Evolutionary conservation across 805 yeast species (phyloP).

Genomic region (Pichia cabralensis): DNA sequence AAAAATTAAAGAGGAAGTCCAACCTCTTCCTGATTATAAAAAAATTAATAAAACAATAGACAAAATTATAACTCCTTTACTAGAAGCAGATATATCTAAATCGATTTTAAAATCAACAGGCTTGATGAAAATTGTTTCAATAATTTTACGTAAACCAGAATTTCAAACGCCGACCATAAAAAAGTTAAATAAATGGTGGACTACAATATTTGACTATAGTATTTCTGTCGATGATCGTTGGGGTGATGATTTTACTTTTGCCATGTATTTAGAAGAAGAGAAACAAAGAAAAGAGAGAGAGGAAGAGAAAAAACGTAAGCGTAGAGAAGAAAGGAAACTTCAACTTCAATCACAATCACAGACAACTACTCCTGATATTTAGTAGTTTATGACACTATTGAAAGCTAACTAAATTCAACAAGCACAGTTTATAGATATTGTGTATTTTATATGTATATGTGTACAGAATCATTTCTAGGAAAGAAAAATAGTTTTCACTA

Average conservation of each 20-base stretch:
- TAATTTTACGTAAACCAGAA: conserved; percentile 30
- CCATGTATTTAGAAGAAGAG: conserved; percentile 14
- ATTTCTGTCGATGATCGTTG: conserved; percentile 23
- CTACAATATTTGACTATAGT: conserved; percentile 18
- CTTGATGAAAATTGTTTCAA: conserved; percentile 24
- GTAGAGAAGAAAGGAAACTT: conserved; percentile 12
- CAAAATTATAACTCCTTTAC: conserved; percentile 17
- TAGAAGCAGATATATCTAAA: conserved; percentile 17
- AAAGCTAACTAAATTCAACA: too few relatives aligned
- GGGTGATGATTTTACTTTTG: conserved; percentile 19
- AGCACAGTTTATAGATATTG: too few relatives aligned
- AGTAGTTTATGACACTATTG: too few relatives aligned
- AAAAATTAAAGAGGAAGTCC: too few relatives aligned
- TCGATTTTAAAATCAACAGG: conserved; percentile 25
- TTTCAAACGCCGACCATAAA: conserved; percentile 12
- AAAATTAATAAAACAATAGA: conserved; percentile 14
- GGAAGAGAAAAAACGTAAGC: conserved; percentile 32
- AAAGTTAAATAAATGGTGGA: conserved; percentile 15
- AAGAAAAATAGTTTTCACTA: too few relatives aligned
- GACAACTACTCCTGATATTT: too few relatives aligned
- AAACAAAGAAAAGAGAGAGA: conserved; percentile 10
- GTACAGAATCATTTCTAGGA: too few relatives aligned
- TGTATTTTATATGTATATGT: too few relatives aligned
- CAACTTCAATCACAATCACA: too few relatives aligned
- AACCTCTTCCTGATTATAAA: conserved; percentile 19